These are phyloP conservation scores for Lagerstroemia speciosa DNA, from an alignment of 345 rosid species.

Conservation along the genomic window DNA sequence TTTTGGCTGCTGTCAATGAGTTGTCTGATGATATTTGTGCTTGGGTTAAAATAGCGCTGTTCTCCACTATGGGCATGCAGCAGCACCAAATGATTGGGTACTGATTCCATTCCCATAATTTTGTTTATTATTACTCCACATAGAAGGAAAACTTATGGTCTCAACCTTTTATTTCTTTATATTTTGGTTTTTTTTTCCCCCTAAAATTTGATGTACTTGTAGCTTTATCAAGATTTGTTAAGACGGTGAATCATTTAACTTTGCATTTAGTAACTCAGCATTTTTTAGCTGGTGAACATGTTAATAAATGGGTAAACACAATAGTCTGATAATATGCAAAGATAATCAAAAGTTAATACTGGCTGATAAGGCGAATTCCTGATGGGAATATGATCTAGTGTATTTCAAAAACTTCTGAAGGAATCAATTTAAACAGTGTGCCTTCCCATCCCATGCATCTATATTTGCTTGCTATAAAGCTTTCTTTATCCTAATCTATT, in stretches of 20 bases:
- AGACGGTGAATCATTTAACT: background rate
- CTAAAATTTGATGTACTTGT: background rate
- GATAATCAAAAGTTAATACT: background rate
- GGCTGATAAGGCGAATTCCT: background rate
- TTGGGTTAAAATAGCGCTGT: slow-evolving; percentile 50
- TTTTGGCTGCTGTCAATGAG: background rate
- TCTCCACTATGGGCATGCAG: slow-evolving; percentile 96
- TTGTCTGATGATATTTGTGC: background rate
- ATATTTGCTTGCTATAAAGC: background rate
- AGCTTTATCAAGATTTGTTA: background rate
- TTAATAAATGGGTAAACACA: background rate
- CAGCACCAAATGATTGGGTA: slow-evolving; percentile 98
- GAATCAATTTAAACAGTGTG: background rate
- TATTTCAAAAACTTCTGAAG: background rate
- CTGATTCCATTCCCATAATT: background rate
- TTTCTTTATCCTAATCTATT: background rate
- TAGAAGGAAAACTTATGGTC: background rate
- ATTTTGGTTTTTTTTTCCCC: background rate
- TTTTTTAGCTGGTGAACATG: background rate
- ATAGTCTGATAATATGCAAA: background rate
- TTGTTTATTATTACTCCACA: background rate
- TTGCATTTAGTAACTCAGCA: background rate
- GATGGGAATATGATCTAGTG: background rate
- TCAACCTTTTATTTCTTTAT: background rate
- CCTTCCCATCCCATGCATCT: background rate